Evolutionary conservation across 140 eudicot genomes (phyloP), one percentile per base, ranked within the genome.

Genomic region (Bidens hawaiensis): DNA sequence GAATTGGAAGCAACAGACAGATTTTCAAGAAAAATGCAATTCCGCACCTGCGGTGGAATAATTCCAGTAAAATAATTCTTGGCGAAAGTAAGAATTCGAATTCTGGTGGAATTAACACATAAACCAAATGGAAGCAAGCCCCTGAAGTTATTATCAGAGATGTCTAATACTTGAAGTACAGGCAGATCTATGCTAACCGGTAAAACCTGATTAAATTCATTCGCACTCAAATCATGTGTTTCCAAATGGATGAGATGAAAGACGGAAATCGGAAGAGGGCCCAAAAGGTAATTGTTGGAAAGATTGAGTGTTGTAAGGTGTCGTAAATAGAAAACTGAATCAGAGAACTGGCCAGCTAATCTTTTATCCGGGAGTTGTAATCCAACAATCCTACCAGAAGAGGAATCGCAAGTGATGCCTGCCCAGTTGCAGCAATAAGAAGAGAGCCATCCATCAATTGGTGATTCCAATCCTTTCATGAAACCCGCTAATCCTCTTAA

Each of bases 301-400:
- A 85, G 76, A 71, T 85, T 85, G 2, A 85, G 82, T 53, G 76
- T 78, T 53, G 14, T 70, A 5, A 85, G 94, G 31, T 81, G 81
- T 36, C 58, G 77, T 71, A 81, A 70, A 53, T 68, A 52, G 52
- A 66, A 72, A 4, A 81, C 3, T 10, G 77, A 76, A 34, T 79
- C 76, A 2, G 85, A 70, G 1, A 79, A 51, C 22, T 6, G 31
- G 7, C 84, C 75, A 10, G 56, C 52, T 28, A 79, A 59, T 69
- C 62, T 69, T 63, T 47, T 68, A 0, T 50, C 42, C 1, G 49
- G 22, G 4, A 85, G 83, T 31, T 82, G 74, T 52, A 81, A 60
- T 49, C 23, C 25, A 22, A 78, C 76, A 36, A 84, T 82, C 70
- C 83, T 69, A n/a, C 76, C 87, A 49, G 72, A 68, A 61, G 67